Evolutionary conservation across 371 early-diverging fungal species (phyloP).

Genomic region (Mucor piriformis): DNA sequence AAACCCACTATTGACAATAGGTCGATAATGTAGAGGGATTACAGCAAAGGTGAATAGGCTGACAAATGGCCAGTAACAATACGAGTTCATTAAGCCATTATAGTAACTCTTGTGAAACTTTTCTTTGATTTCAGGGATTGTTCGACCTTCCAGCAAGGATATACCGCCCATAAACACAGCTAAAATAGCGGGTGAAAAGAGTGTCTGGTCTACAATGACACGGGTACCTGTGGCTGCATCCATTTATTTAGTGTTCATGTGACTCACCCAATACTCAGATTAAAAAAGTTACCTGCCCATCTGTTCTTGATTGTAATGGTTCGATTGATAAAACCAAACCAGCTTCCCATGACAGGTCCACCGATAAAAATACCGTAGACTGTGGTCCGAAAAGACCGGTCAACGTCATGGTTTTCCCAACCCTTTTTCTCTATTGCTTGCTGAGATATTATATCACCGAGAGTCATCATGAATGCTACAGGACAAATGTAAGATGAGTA

Average conservation of each 20-base stretch:
- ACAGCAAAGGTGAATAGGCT: constrained; percentile 75
- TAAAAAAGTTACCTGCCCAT: constrained; percentile 26
- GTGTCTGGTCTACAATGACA: constrained; percentile 63
- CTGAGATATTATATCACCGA: constrained; percentile 36
- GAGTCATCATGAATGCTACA: constrained; percentile 27
- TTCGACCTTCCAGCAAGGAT: constrained; percentile 62
- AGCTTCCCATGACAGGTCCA: constrained; percentile 35
- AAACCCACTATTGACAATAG: constrained; percentile 68
- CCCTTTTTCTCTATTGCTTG: constrained; percentile 33
- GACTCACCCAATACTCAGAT: neutral
- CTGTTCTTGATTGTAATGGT: constrained; percentile 25
- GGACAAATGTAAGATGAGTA: neutral
- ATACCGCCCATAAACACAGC: constrained; percentile 64
- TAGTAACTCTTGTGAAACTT: constrained; percentile 50
- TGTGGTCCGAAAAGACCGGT: constrained; percentile 27
- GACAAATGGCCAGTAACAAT: constrained; percentile 76
- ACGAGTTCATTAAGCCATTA: constrained; percentile 63
- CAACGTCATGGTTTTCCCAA: constrained; percentile 26
- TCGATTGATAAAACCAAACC: constrained; percentile 31
- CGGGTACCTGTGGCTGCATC: constrained; percentile 33
- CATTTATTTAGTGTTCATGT: neutral
- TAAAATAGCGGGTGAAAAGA: constrained; percentile 72
- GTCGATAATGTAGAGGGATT: constrained; percentile 66
- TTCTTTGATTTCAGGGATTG: constrained; percentile 49
- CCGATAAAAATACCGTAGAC: constrained; percentile 29